phyloP scores from a whole-genome alignment of 108 stramenopile genomes.

The Fistulifera solaris region DNA sequence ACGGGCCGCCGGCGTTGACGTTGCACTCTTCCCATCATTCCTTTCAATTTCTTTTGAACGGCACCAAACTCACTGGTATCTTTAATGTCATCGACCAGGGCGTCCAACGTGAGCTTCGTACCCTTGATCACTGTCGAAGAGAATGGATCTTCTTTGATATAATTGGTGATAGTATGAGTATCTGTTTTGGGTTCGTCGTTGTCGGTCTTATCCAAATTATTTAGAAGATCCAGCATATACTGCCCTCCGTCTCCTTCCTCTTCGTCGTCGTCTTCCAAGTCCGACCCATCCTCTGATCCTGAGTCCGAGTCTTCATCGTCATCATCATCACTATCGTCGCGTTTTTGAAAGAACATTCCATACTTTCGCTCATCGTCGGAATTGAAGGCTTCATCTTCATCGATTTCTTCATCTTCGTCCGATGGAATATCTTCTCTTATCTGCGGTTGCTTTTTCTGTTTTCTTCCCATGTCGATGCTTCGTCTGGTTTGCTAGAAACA shows the following conservation, averaged over 20 bases:
- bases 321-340: not conserved
- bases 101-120: conserved; percentile 61
- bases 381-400: conserved; percentile 79
- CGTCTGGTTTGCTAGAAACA: too few species aligned
- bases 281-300: conserved; percentile 5
- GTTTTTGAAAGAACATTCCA: conserved; percentile 52
- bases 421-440: conserved; percentile 36
- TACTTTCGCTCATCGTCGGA: conserved; percentile 77
- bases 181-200: conserved; percentile 16
- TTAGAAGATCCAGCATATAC: conserved; percentile 74
- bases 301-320: conserved; percentile 2
- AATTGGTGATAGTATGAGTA: conserved; percentile 23
- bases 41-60: conserved; percentile 65
- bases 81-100: conserved; percentile 72
- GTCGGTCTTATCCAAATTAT: conserved; percentile 30
- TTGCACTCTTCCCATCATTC: conserved; percentile 33
- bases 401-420: conserved; percentile 73
- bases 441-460: conserved; percentile 17
- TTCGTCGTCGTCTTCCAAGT: not conserved
- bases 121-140: conserved; percentile 16
- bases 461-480: too few species aligned
- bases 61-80: conserved; percentile 75
- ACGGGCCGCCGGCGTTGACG: conserved; percentile 60
- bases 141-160: conserved; percentile 42
- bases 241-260: conserved; percentile 61